Percentiles rank a stretch among this genome's conserved stretches.
These are phyloP conservation scores for Pseudoscleropodium purum DNA, from an alignment of 225 moss, liverwort and hornwort genomes.

Conservation along the genomic window DNA sequence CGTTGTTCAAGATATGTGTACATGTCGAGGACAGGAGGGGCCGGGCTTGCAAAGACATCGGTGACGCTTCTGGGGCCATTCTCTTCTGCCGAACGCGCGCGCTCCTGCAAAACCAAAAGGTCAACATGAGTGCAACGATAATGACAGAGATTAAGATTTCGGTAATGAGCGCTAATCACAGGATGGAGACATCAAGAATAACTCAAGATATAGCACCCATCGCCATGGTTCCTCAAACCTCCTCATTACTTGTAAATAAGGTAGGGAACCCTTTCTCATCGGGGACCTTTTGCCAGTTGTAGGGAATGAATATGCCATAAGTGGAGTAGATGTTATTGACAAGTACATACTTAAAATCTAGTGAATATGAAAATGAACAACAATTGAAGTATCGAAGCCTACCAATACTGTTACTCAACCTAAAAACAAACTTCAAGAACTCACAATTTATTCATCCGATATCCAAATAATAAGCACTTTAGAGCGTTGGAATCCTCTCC, in stretches of 20 bases:
- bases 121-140: background rate
- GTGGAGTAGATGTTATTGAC: background rate
- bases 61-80: constrained; percentile 26
- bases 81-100: constrained; percentile 34
- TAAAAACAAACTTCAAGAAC: background rate
- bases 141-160: background rate
- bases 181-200: background rate
- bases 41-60: constrained; percentile 53
- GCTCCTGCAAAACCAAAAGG: constrained; percentile 24
- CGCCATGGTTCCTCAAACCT: background rate
- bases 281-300: background rate
- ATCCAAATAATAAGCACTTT: background rate
- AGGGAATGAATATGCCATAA: background rate
- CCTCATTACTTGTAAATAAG: background rate
- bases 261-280: background rate
- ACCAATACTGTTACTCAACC: background rate
- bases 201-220: background rate
- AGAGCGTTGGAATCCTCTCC: background rate
- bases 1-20: constrained; percentile 49
- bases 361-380: background rate
- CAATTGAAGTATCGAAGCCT: background rate
- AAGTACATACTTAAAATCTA: background rate
- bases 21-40: constrained; percentile 49
- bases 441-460: background rate
- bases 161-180: background rate